Evolutionary conservation across 1,284 basidiomycete species (phyloP), one percentile per base, ranked within the genome.

Genomic region (Earliella scabrosa): DNA sequence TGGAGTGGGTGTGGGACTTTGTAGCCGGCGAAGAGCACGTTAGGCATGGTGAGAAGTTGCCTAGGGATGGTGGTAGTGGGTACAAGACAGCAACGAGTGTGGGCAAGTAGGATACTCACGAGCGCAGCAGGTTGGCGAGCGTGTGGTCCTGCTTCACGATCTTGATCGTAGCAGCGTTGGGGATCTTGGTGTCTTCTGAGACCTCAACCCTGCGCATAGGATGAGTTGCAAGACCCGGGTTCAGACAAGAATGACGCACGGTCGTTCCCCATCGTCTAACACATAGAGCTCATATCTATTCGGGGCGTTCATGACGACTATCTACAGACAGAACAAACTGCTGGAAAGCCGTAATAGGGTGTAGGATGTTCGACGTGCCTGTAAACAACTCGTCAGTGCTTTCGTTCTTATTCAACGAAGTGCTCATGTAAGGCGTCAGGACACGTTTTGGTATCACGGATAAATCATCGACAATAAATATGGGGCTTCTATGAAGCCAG

Each of bases 121-220:
- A 86, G 66, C 97, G 86, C 18, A 99, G 81, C 92, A 99, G 93
- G 76, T 97, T 97, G 6, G 89, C 97, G 9, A 99, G 77, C 0
- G 97, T 99, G 69, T 99, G 97, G 71, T 99, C 97, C 72, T 98
- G 95, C 77, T 98, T 98, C 63, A 95, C 84, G 65, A 99, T 82
- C 66, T 93, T 92, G 63, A 99, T 85, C 0, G 95, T 97, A 14
- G 95, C 95, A 0, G 97, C 95, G 69, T 98, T 98, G 1, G 96
- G 95, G 56, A 99, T 93, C 76, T 97, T 97, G 45, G 95, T 96
- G 75, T 99, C 97, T 75, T 98, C 96, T 11, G 86, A 87, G 52
- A 98, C 82, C 68, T 95, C 92, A 56, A 98, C 86, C 45, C 95
- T 96, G 67, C n/a, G 26, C n/a, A 10, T 13, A 36, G 6, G 20